These are phyloP conservation scores for Cupressus sempervirens DNA, from an alignment of 75 land plant species.

Conservation along the genomic window DNA sequence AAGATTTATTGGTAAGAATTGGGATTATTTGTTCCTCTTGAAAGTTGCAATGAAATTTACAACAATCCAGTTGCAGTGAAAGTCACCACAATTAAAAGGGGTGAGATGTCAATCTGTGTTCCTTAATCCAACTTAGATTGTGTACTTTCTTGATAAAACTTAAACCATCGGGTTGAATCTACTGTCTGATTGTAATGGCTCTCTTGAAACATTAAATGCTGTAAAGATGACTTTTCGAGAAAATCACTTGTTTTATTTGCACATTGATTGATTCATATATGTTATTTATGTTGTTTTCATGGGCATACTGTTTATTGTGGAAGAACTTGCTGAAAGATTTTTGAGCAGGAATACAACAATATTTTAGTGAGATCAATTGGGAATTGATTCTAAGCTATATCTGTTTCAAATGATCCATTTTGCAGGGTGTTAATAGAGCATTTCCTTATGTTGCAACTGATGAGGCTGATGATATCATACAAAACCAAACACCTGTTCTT, in stretches of 20 bases:
- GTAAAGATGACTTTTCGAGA: neutral
- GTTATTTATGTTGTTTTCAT: neutral
- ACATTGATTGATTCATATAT: neutral
- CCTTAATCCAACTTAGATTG: neutral
- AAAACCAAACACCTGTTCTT: slow-evolving; percentile 85
- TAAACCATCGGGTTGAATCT: neutral
- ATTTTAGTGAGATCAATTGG: neutral
- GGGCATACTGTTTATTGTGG: neutral
- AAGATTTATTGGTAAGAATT: no score
- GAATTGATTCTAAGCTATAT: neutral
- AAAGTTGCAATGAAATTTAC: neutral
- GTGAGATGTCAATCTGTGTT: neutral
- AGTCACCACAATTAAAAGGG: neutral
- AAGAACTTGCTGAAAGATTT: neutral
- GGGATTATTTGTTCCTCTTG: neutral
- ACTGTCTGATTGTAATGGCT: neutral
- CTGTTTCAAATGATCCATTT: slow-evolving; percentile 7
- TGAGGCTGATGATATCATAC: slow-evolving; percentile 77
- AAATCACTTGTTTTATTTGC: neutral
- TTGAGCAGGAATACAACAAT: neutral
- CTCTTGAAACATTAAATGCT: neutral
- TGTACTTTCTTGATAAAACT: neutral
- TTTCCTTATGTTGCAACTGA: slow-evolving; percentile 81
- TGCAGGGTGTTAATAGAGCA: slow-evolving; percentile 98
- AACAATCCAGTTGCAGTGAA: neutral